phyloP scores from a whole-genome alignment of 2,329 filamentous ascomycete species.

The Lachnellula cervina region DNA sequence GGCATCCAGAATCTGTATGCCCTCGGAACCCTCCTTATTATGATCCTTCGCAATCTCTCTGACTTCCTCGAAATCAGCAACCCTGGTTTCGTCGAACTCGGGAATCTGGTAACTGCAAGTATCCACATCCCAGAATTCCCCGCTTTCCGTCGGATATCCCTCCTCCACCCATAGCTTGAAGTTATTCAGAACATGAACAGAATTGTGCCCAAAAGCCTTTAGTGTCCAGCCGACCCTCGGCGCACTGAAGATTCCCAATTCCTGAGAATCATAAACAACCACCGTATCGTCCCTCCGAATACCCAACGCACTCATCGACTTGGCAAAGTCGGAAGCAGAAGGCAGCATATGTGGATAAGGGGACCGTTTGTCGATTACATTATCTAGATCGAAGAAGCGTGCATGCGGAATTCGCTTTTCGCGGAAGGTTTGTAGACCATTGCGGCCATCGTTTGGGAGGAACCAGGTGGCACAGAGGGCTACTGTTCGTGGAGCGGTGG shows the following conservation, averaged over 20 bases:
- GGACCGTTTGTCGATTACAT: constrained; percentile 78
- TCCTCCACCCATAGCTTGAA: constrained; percentile 90
- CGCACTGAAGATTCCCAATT: constrained; percentile 90
- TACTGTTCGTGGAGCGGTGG: constrained; percentile 76
- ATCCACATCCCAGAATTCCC: constrained; percentile 63
- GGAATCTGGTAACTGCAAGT: constrained; percentile 62
- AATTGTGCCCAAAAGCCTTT: constrained; percentile 79
- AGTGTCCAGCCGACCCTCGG: constrained; percentile 94
- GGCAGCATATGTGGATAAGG: constrained; percentile 98
- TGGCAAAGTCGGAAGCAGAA: constrained; percentile 70
- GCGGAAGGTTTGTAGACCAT: constrained; percentile 74
- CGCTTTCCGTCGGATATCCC: constrained; percentile 76
- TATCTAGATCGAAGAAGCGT: constrained; percentile 95
- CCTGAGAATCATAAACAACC: constrained; percentile 89
- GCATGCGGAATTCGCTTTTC: constrained; percentile 81
- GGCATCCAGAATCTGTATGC: constrained; percentile 85
- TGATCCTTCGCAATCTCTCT: constrained; percentile 69
- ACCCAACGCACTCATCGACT: constrained; percentile 83
- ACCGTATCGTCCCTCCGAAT: constrained; percentile 83
- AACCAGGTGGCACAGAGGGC: constrained; percentile 95
- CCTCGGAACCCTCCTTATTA: constrained; percentile 78
- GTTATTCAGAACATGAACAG: constrained; percentile 90
- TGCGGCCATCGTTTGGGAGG: constrained; percentile 83
- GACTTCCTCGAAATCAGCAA: constrained; percentile 79
- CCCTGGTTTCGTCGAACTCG: constrained; percentile 53